A percentile compares a stretch with the other conserved stretches of the same genome.
These are phyloP conservation scores for Jackrogersella minutella DNA, from an alignment of 495 filamentous ascomycete genomes.

Conservation along the genomic window DNA sequence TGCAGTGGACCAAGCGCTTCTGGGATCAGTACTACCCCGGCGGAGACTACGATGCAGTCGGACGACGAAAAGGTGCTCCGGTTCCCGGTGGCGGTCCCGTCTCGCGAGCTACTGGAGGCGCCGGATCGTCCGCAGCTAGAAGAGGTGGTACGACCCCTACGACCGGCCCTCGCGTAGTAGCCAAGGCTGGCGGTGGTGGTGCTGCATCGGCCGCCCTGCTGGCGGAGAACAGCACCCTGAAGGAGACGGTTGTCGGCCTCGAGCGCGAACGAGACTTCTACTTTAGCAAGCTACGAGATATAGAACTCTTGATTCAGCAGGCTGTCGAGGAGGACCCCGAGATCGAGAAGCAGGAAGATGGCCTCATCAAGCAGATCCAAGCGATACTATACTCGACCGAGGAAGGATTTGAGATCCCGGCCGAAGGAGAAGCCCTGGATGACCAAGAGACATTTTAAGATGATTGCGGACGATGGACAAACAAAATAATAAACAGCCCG, in stretches of 20 bases:
- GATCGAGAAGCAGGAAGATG: conserved; percentile 90
- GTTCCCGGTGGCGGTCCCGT: conserved; percentile 60
- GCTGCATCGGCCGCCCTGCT: conserved; percentile 70
- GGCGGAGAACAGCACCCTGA: conserved; percentile 82
- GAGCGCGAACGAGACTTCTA: conserved; percentile 98
- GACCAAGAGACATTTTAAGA: conserved; percentile 80
- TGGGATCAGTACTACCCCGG: conserved; percentile 99
- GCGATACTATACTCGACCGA: conserved; percentile 97
- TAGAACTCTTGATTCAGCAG: conserved; percentile 90
- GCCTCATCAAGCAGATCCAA: conserved; percentile 92
- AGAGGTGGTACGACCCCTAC: conserved; percentile 80
- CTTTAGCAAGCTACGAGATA: conserved; percentile 97
- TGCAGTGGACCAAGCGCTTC: conserved; percentile 94
- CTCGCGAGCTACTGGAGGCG: conserved; percentile 58
- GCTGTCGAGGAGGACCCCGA: conserved; percentile 90
- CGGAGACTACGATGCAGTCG: conserved; percentile 91
- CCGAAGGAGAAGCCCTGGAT: conserved; percentile 67
- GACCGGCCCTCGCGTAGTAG: conserved; percentile 59
- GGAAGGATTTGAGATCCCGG: conserved; percentile 87
- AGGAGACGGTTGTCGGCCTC: conserved; percentile 84
- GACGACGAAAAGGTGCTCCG: conserved; percentile 80
- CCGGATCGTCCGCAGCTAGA: conserved; percentile 57
- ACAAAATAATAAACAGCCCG: conserved; percentile 32
- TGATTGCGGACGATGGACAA: neutral
- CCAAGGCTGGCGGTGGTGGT: conserved; percentile 62